A percentile compares a stretch with the other conserved stretches of the same genome.
Conservation (phyloP, 176 grass and related monocot genomes). For the sorghum (Sorghum bicolor) region DNA sequence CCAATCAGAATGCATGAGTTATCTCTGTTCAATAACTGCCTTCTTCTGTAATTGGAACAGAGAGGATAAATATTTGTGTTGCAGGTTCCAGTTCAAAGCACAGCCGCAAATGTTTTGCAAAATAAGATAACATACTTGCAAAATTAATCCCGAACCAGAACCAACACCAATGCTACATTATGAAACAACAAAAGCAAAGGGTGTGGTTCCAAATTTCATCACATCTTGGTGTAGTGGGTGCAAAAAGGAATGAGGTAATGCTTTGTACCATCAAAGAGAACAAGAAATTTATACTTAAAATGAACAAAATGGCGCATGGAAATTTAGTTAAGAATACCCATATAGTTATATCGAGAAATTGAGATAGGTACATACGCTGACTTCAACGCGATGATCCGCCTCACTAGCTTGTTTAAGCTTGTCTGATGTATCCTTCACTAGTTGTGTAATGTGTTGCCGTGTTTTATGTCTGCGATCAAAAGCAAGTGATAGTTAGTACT, state of each 20-base stretch:
- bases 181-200: not conserved
- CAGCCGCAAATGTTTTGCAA: not conserved
- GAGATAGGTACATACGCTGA: constrained; percentile 58
- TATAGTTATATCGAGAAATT: not conserved
- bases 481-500: not conserved
- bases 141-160: not conserved
- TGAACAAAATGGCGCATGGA: not conserved
- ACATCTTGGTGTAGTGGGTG: not conserved
- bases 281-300: not conserved
- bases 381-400: constrained; percentile 69
- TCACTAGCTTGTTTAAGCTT: constrained; percentile 96
- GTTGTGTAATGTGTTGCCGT: constrained; percentile 64
- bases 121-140: not conserved
- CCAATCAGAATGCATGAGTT: not conserved
- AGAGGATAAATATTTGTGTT: not conserved
- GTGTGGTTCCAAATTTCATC: not conserved
- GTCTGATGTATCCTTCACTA: constrained; percentile 91
- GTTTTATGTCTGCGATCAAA: constrained; percentile 69
- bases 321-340: not conserved
- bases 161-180: not conserved
- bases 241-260: not conserved
- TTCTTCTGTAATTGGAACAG: not conserved
- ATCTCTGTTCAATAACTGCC: not conserved
- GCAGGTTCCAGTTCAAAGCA: not conserved
- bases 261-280: not conserved